phyloP scores from a whole-genome alignment of 306 rosid genomes.

The Mucuna pruriens region DNA sequence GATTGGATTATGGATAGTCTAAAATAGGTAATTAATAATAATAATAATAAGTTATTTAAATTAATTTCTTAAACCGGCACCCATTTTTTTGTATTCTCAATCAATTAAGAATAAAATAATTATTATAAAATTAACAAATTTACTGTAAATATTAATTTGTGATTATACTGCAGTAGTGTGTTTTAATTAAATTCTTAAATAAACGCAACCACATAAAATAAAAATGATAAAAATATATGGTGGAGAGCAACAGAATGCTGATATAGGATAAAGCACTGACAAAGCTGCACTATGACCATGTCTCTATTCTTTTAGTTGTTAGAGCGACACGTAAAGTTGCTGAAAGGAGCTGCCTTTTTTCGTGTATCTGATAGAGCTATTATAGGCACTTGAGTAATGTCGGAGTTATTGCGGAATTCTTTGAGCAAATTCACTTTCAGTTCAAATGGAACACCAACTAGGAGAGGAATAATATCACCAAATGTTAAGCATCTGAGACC shows the following conservation, averaged over 20 bases:
- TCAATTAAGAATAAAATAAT: too few species aligned
- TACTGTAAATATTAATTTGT: too few species aligned
- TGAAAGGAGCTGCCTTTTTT: not conserved
- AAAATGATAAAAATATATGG: slow-evolving; percentile 32
- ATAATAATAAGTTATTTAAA: too few species aligned
- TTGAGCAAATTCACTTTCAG: slow-evolving; percentile 45
- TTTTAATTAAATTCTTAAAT: not conserved
- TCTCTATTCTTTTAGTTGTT: not conserved
- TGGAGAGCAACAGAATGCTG: slow-evolving; percentile 16
- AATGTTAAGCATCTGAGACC: slow-evolving; percentile 39
- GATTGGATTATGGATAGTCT: not conserved
- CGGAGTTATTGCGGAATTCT: slow-evolving; percentile 49
- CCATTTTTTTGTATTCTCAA: too few species aligned
- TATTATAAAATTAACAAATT: too few species aligned
- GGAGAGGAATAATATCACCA: slow-evolving; percentile 27
- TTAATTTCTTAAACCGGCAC: too few species aligned
- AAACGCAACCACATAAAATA: slow-evolving; percentile 26
- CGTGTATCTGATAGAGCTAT: not conserved
- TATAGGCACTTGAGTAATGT: slow-evolving; percentile 47
- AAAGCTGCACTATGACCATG: not conserved
- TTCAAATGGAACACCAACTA: slow-evolving; percentile 32
- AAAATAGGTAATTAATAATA: not conserved
- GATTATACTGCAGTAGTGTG: too few species aligned
- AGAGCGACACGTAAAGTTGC: not conserved
- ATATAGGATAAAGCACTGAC: slow-evolving; percentile 34